Base-by-base conservation (phyloP, 164 flowering plant genomes). In the Aristolochia californica region DNA sequence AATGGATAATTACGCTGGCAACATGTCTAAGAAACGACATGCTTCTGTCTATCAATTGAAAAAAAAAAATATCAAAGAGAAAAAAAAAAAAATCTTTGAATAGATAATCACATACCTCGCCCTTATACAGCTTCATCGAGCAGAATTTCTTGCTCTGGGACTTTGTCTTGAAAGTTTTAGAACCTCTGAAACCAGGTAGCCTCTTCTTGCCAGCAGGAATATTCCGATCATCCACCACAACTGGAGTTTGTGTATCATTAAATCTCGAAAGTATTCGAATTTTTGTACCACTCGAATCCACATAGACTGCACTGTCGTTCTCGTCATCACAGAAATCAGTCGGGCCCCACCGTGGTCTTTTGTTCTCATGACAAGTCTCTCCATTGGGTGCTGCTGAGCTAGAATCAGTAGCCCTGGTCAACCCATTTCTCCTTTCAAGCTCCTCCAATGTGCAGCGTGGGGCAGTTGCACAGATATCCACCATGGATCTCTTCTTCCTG, bases 401-500 rank as follows among this genome's bases (percentile, higher is more conserved):
- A 18, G 66, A 61, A 55, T 67, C 70, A 5, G 70, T 34, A 20
- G 93, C 87, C 87, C 95, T 83, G 63, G 38, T 80, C 22, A 85
- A 61, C 45, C 98, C 96, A 68, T 91, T 91, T 68, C 96, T 78
- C 69, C 74, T 75, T 55, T 91, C 96, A 66, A 91, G 96, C 34
- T 88, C 96, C 69, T 91, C 93, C 21, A 88, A 65, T 1, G 98
- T 88, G 77, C 95, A 83, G 8, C 28, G 54, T 20, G 59, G 64
- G 15, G 98, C 93, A 0, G 85, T 80, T 28, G 62, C 73, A 68
- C 74, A 83, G 5, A 91, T 80, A 66, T 91, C 98, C 25, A 69
- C 78, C 87, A 91, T 82, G 57, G 72, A 67, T 66, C 79, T 82
- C 30, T 64, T 80, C 71, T 79, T 91, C 60, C 81, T 81, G 18